Evolutionary conservation across 73 alveolate genomes (phyloP).

Genomic region (Symbiodinium pilosum): DNA sequence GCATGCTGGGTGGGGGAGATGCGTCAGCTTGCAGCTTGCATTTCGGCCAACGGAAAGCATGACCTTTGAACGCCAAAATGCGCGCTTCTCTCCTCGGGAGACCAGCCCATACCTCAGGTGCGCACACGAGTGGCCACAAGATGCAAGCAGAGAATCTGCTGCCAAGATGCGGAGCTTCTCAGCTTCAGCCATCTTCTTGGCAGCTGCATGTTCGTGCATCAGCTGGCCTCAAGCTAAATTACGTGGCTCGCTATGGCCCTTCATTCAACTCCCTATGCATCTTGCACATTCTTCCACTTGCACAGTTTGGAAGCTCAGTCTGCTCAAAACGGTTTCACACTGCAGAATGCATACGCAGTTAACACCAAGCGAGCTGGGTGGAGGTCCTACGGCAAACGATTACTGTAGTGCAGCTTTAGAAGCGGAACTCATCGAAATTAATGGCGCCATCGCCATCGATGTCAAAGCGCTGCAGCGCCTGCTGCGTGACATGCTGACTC

Average conservation of each 20-base stretch:
- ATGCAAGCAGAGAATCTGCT: neutral
- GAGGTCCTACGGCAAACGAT: too few species aligned
- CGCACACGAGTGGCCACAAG: neutral
- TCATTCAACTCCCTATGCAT: too few species aligned
- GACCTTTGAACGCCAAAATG: neutral
- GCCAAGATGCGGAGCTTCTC: neutral
- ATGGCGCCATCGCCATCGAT: neutral
- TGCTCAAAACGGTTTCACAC: too few species aligned
- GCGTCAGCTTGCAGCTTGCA: too few species aligned
- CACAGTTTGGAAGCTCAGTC: too few species aligned
- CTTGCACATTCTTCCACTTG: too few species aligned
- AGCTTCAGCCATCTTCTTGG: conserved; percentile 2
- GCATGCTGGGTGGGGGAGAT: too few species aligned
- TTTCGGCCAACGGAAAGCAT: too few species aligned
- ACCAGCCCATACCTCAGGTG: neutral
- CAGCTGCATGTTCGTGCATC: conserved; percentile 30
- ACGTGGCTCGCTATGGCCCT: too few species aligned
- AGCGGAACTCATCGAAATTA: neutral
- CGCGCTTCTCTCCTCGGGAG: neutral
- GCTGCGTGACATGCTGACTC: neutral
- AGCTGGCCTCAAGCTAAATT: too few species aligned
- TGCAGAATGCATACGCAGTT: too few species aligned
- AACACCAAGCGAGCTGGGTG: too few species aligned
- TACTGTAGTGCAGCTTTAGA: neutral
- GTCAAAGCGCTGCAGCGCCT: neutral